Evolutionary conservation across 2,329 filamentous ascomycete species (phyloP).

Genomic region (Fusarium albosuccineum): DNA sequence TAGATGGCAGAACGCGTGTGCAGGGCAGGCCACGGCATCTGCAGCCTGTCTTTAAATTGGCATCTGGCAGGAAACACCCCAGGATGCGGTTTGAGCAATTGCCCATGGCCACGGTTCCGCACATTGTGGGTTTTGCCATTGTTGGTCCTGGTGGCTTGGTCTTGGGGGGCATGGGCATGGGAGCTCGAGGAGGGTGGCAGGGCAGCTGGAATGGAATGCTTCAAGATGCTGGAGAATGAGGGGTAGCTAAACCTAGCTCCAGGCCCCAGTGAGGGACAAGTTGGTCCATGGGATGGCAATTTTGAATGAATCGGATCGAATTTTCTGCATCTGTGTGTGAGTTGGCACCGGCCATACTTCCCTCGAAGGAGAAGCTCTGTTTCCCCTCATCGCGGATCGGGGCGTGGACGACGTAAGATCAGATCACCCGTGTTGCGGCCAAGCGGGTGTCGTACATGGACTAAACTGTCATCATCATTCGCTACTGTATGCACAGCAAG

Average conservation of each 20-base stretch:
- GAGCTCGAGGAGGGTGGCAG: slow-evolving; percentile 14
- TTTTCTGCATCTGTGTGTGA: slow-evolving; percentile 8
- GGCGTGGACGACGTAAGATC: slow-evolving; percentile 35
- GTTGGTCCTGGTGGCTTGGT: slow-evolving; percentile 5
- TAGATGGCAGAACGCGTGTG: background rate
- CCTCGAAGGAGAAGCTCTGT: slow-evolving; percentile 7
- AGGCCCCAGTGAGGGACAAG: background rate
- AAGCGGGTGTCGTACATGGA: slow-evolving; percentile 25
- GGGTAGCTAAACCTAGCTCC: slow-evolving; percentile 22
- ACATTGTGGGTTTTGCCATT: background rate
- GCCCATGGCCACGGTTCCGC: slow-evolving; percentile 14
- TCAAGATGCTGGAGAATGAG: slow-evolving; percentile 25
- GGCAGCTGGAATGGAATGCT: slow-evolving; percentile 26
- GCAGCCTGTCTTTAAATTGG: background rate
- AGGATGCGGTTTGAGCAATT: slow-evolving; percentile 13
- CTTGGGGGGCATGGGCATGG: background rate
- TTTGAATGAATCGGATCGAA: slow-evolving; percentile 16
- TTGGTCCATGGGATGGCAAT: slow-evolving; percentile 7
- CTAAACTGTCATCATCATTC: slow-evolving; percentile 21
- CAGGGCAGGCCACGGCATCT: slow-evolving; percentile 12
- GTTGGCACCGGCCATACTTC: slow-evolving; percentile 14
- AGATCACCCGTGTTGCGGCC: slow-evolving; percentile 30
- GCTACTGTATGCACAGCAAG: background rate
- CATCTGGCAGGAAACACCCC: background rate
- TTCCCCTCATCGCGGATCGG: slow-evolving; percentile 19